phyloP scores from a whole-genome alignment of 2,329 filamentous ascomycete species.

The Ceratocystis smalleyi region DNA sequence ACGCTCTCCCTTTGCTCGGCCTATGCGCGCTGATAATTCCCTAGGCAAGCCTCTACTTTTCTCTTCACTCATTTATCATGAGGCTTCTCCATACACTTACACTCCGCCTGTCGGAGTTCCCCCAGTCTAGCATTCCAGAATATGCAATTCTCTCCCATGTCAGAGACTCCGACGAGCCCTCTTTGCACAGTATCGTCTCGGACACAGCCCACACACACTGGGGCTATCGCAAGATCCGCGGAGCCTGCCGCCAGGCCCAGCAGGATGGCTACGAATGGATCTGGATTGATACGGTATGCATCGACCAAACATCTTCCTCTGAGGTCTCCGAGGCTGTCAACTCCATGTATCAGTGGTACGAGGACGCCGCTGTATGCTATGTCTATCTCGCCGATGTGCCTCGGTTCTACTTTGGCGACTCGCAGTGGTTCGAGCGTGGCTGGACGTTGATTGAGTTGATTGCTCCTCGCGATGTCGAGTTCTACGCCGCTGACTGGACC shows the following conservation, averaged over 20 bases:
- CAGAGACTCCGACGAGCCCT: constrained; percentile 22
- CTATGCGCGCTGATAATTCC: too few species aligned
- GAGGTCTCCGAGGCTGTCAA: constrained; percentile 23
- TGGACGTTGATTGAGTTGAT: constrained; percentile 24
- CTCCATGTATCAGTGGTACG: constrained; percentile 22
- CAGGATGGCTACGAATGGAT: constrained; percentile 20
- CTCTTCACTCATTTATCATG: constrained; percentile 4
- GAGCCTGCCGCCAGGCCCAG: constrained; percentile 18
- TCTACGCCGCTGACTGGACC: constrained; percentile 22
- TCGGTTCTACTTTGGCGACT: constrained; percentile 17
- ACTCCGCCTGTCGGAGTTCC: constrained; percentile 12
- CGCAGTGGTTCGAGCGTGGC: constrained; percentile 20
- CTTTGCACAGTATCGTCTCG: constrained; percentile 19
- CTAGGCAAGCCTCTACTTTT: not conserved
- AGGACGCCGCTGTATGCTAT: constrained; percentile 20
- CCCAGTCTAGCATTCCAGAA: constrained; percentile 17
- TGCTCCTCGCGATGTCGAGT: constrained; percentile 21
- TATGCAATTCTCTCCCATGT: constrained; percentile 25
- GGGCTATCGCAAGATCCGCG: constrained; percentile 19
- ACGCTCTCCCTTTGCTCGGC: too few species aligned
- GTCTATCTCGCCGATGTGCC: constrained; percentile 20
- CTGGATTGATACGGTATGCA: constrained; percentile 23
- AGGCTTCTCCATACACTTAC: constrained; percentile 14
- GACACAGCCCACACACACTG: constrained; percentile 8
- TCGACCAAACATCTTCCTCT: constrained; percentile 21